Evolutionary conservation across 2,329 filamentous ascomycete genomes (phyloP).

Genomic region (Monilinia fructicola): DNA sequence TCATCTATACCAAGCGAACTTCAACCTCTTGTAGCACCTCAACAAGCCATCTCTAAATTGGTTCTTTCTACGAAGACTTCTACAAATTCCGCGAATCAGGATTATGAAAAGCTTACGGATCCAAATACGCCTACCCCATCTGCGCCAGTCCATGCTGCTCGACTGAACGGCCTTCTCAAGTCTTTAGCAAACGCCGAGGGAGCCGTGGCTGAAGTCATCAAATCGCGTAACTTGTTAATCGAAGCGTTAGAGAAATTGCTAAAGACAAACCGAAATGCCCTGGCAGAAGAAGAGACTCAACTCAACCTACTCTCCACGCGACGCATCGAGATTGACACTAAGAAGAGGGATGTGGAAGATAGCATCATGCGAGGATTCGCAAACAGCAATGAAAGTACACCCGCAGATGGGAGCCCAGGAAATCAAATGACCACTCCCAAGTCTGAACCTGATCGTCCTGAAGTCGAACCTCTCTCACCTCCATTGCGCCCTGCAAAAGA

Average conservation of each 20-base stretch:
- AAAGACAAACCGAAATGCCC: constrained; percentile 66
- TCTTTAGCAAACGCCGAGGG: constrained; percentile 84
- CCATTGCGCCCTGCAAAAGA: constrained; percentile 54
- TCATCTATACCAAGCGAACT: constrained; percentile 72
- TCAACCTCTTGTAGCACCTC: constrained; percentile 68
- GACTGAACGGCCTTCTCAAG: constrained; percentile 86
- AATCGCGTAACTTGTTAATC: constrained; percentile 76
- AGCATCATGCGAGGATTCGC: constrained; percentile 83
- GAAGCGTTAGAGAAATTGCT: constrained; percentile 80
- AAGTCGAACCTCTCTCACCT: constrained; percentile 86
- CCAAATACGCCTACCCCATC: constrained; percentile 68
- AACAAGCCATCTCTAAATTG: constrained; percentile 72
- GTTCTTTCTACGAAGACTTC: constrained; percentile 65
- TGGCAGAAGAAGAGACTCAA: constrained; percentile 68
- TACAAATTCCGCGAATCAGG: constrained; percentile 69
- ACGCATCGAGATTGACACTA: constrained; percentile 71
- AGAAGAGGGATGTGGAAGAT: constrained; percentile 86
- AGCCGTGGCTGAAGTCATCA: constrained; percentile 85
- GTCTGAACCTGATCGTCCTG: constrained; percentile 68
- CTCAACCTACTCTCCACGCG: constrained; percentile 64
- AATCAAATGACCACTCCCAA: constrained; percentile 44
- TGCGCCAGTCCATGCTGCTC: constrained; percentile 86
- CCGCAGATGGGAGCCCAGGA: constrained; percentile 46
- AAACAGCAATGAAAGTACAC: constrained; percentile 52
- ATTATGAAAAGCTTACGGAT: constrained; percentile 82